Evolutionary conservation across 371 early-diverging fungal genomes (phyloP).

Genomic region (Apophysomyces ossiformis): DNA sequence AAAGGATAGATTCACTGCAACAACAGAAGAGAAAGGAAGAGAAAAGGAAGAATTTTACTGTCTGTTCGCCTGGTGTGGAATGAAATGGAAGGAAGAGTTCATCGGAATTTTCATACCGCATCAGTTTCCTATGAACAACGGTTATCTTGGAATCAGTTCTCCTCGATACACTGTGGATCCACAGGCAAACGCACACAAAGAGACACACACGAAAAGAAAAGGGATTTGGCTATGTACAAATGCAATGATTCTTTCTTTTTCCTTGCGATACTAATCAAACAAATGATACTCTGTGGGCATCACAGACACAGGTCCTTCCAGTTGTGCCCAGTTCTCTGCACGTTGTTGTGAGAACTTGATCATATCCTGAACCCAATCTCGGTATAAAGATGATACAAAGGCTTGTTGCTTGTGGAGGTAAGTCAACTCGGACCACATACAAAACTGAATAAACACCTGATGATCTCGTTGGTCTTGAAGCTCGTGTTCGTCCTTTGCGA

Average conservation of each 20-base stretch:
- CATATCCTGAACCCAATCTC: conserved; percentile 63
- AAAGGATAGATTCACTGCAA: not conserved
- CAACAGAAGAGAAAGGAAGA: not conserved
- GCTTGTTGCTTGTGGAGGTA: conserved; percentile 59
- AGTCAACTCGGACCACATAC: conserved; percentile 49
- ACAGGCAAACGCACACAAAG: too few species aligned
- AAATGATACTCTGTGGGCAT: conserved; percentile 53
- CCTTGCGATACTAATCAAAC: conserved; percentile 31
- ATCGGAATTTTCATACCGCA: not conserved
- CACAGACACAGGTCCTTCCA: conserved; percentile 50
- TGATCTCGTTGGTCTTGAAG: conserved; percentile 65
- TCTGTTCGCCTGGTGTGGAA: not conserved
- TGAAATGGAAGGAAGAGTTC: not conserved
- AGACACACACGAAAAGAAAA: not conserved
- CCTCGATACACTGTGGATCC: not conserved
- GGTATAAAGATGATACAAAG: conserved; percentile 66
- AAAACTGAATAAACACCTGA: conserved; percentile 40
- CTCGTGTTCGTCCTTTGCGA: conserved; percentile 92
- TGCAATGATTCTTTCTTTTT: not conserved
- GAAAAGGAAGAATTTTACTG: not conserved
- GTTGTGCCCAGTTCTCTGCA: conserved; percentile 63
- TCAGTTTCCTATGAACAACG: not conserved
- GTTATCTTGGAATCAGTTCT: conserved; percentile 4
- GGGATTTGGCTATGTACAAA: conserved; percentile 11
- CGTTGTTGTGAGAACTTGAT: conserved; percentile 58